Evolutionary conservation across 2,329 filamentous ascomycete genomes (phyloP).

Genomic region (Zymoseptoria ardabiliae): DNA sequence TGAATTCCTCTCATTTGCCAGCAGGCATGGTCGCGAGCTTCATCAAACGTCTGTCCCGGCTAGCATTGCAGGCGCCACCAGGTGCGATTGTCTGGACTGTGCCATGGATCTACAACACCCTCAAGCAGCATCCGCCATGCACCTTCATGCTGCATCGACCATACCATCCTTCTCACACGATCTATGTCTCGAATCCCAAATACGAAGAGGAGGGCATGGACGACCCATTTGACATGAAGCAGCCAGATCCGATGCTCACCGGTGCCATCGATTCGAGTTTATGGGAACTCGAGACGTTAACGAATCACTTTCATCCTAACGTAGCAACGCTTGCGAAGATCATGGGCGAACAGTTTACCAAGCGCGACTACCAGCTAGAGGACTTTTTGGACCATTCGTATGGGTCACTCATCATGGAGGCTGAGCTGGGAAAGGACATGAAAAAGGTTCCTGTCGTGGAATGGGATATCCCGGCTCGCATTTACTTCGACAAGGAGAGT

Average conservation of each 20-base stretch:
- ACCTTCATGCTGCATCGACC: slow-evolving; percentile 92
- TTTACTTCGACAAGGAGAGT: slow-evolving; percentile 48
- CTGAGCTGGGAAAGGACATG: slow-evolving; percentile 73
- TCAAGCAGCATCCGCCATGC: slow-evolving; percentile 81
- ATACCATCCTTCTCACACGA: slow-evolving; percentile 26
- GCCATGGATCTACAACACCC: slow-evolving; percentile 91
- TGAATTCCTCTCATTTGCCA: slow-evolving; percentile 85
- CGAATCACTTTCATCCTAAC: slow-evolving; percentile 93
- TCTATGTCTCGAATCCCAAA: slow-evolving; percentile 19
- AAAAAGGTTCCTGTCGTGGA: slow-evolving; percentile 85
- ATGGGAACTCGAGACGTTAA: slow-evolving; percentile 89
- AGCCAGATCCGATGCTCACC: slow-evolving; percentile 77
- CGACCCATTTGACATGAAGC: slow-evolving; percentile 71
- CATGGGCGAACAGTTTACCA: slow-evolving; percentile 93
- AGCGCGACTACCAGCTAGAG: slow-evolving; percentile 88
- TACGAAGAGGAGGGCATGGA: slow-evolving; percentile 52
- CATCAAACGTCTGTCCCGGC: slow-evolving; percentile 80
- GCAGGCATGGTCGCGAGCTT: slow-evolving; percentile 89
- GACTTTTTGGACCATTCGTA: slow-evolving; percentile 97
- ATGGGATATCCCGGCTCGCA: slow-evolving; percentile 84
- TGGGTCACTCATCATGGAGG: slow-evolving; percentile 73
- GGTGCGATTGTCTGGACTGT: slow-evolving; percentile 81
- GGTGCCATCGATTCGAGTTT: slow-evolving; percentile 83
- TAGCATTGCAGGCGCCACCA: slow-evolving; percentile 82
- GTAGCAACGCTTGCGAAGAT: slow-evolving; percentile 91